These are phyloP conservation scores for Aspergillus niger DNA, from an alignment of 2,329 filamentous ascomycete genomes.

Conservation along the genomic window DNA sequence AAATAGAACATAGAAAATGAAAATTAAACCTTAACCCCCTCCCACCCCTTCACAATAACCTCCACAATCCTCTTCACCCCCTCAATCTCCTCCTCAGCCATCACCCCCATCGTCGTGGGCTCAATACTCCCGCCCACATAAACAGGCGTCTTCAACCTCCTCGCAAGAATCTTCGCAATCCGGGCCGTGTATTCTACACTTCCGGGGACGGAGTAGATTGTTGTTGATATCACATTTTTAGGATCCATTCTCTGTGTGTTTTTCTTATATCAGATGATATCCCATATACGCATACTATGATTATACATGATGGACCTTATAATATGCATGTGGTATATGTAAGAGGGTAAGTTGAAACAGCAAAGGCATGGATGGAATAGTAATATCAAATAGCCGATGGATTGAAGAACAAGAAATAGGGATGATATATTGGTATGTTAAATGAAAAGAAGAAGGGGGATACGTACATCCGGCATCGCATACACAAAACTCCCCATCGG, in stretches of 20 bases:
- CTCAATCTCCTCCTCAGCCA: constrained; percentile 92
- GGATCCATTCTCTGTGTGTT: constrained; percentile 35
- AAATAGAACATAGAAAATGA: neutral
- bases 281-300: too few relatives aligned
- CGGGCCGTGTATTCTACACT: constrained; percentile 86
- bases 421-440: neutral
- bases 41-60: constrained; percentile 60
- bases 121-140: constrained; percentile 90
- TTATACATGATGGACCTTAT: too few relatives aligned
- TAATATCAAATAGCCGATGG: too few relatives aligned
- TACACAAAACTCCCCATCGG: constrained; percentile 90
- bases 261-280: too few relatives aligned
- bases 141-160: constrained; percentile 70
- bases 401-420: too few relatives aligned
- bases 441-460: too few relatives aligned
- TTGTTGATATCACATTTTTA: constrained; percentile 67
- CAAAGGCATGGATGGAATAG: too few relatives aligned
- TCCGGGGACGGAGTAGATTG: constrained; percentile 70
- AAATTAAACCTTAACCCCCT: constrained; percentile 8
- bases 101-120: constrained; percentile 73
- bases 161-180: constrained; percentile 79
- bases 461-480: constrained; percentile 79
- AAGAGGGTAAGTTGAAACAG: too few relatives aligned
- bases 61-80: constrained; percentile 75
- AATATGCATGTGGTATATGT: too few relatives aligned